These are phyloP conservation scores for Cordyceps sp. DNA, from an alignment of 2,329 filamentous ascomycete genomes.

Conservation along the genomic window DNA sequence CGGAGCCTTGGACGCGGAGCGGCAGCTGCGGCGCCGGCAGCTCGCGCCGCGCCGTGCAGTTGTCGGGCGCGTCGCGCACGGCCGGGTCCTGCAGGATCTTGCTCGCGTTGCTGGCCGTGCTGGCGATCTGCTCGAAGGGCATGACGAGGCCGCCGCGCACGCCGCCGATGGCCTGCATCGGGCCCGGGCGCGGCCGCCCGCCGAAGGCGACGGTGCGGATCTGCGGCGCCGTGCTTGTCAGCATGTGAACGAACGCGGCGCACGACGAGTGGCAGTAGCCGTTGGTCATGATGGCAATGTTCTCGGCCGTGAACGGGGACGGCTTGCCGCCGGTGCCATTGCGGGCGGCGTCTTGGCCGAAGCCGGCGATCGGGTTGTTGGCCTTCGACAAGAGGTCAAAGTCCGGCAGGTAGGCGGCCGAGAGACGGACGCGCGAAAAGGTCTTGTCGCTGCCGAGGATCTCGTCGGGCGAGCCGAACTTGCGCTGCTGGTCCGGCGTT, in stretches of 20 bases:
- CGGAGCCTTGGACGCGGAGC: neutral
- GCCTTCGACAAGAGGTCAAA: no score
- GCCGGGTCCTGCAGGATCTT: neutral
- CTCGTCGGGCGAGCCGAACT: neutral
- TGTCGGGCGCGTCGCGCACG: neutral
- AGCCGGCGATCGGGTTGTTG: neutral
- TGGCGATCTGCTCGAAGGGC: slow-evolving; percentile 5
- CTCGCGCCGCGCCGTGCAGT: neutral
- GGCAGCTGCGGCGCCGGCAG: neutral
- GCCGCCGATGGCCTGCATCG: slow-evolving; percentile 43
- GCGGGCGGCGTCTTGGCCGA: neutral
- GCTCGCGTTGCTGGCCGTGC: neutral
- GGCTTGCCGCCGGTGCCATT: neutral
- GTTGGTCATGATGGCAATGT: slow-evolving; percentile 30
- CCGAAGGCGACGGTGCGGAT: slow-evolving; percentile 41
- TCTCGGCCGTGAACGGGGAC: slow-evolving; percentile 18
- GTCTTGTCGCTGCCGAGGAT: no score
- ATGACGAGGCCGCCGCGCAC: slow-evolving; percentile 32
- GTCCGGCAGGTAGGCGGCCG: no score
- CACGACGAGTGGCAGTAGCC: slow-evolving; percentile 45
- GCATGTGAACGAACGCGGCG: slow-evolving; percentile 37
- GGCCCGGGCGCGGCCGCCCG: slow-evolving; percentile 29
- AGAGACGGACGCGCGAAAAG: no score
- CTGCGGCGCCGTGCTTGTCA: slow-evolving; percentile 29
- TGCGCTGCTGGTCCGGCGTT: neutral